Percentiles rank a stretch among this genome's conserved stretches.
phyloP scores from a whole-genome alignment of 495 filamentous ascomycete species.

The Penicillium goetzii region DNA sequence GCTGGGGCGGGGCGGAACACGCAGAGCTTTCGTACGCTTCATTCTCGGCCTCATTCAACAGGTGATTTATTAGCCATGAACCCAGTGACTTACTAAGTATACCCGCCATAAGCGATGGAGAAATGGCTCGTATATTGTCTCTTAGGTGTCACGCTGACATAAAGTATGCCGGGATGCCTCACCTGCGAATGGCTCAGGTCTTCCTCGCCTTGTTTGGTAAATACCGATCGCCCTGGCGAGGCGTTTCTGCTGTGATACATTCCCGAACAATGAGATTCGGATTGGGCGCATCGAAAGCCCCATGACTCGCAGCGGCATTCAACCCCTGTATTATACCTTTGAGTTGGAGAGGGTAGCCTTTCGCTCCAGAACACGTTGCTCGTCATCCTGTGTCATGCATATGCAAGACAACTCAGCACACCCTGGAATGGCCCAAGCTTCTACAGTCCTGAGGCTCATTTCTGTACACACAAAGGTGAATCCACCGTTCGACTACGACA shows the following conservation, averaged over 20 bases:
- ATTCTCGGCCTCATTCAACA: slow-evolving; percentile 1
- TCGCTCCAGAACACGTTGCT: slow-evolving; percentile 12
- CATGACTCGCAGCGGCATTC: not conserved
- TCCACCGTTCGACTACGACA: not conserved
- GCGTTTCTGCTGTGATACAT: not conserved
- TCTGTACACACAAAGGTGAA: not conserved
- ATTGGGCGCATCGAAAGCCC: not conserved
- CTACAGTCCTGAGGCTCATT: not conserved
- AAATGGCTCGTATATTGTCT: not conserved
- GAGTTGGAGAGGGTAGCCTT: slow-evolving; percentile 3
- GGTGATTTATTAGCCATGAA: not conserved
- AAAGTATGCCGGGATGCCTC: not conserved
- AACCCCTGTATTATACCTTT: slow-evolving; percentile 1
- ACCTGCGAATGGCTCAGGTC: not conserved
- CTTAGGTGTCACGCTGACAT: not conserved
- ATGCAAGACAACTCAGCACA: slow-evolving; percentile 10
- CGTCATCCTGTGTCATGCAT: slow-evolving; percentile 7
- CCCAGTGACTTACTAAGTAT: slow-evolving; percentile 3
- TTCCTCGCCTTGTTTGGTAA: not conserved
- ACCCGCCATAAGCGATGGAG: not conserved
- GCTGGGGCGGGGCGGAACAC: not conserved
- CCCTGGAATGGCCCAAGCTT: not conserved
- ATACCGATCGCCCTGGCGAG: not conserved
- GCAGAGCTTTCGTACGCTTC: not conserved
- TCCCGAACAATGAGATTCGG: not conserved